Percentiles rank a stretch among this genome's conserved stretches.
Conservation (phyloP, 495 filamentous ascomycete species). For the Talaromyces wortmannii region DNA sequence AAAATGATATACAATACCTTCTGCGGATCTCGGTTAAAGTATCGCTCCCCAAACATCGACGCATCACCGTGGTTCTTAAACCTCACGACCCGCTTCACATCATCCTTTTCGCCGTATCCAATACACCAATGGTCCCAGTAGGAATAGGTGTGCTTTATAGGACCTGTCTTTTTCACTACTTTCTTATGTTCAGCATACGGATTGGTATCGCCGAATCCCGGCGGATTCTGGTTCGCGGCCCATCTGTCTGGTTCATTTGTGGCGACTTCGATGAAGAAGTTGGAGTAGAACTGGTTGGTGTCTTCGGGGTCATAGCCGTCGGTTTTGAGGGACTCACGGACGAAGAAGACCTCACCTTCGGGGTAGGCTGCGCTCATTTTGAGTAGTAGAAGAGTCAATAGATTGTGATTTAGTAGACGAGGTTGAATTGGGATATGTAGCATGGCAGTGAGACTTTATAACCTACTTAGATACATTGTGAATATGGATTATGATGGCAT, state of each 20-base stretch:
- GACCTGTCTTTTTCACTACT: background rate
- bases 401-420: background rate
- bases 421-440: background rate
- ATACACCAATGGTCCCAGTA: background rate
- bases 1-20: no score
- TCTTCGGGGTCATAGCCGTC: background rate
- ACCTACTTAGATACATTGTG: no score
- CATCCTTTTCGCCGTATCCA: background rate
- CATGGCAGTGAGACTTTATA: no score
- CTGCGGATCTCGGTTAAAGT: no score
- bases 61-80: background rate
- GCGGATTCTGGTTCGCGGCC: background rate
- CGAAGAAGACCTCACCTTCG: background rate
- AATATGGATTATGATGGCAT: no score
- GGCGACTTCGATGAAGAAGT: background rate
- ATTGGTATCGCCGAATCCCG: no score
- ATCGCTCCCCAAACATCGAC: background rate
- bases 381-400: background rate
- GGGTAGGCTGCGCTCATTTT: background rate
- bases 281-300: background rate
- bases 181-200: background rate
- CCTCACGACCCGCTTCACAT: background rate
- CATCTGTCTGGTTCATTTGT: background rate
- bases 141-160: background rate
- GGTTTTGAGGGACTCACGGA: background rate